Base-by-base conservation (phyloP, 495 filamentous ascomycete genomes). In the Trichoderma parareesei region DNA sequence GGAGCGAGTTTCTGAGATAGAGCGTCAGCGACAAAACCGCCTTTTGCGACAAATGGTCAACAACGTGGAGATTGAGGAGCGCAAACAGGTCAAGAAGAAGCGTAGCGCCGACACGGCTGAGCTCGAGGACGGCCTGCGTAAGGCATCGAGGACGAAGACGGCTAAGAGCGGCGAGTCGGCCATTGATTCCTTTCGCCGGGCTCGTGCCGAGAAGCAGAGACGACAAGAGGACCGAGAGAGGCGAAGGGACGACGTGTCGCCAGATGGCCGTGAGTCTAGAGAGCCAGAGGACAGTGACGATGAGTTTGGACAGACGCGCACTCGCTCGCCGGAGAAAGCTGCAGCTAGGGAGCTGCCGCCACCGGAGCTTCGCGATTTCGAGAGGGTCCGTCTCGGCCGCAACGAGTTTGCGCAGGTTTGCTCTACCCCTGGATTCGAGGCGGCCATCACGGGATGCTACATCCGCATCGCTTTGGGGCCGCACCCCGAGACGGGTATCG, bases 361-460 rank as follows among this genome's bases (percentile, higher is more conserved):
- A 13, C 86, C 89, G 13, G 85, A 87, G 11, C 79, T 96, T n/a
- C 77, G 81, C 3, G 92, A 98, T 70, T 82, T 95, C 67, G 88
- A 97, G 69, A 86, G 89, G 60, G 82, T 90, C 65, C 86, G 90
- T 65, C 81, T 98, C 65, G 90, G 93, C 27, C 84, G 95, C 42
- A 85, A 78, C 66, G 88, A 89, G 68, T 92, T 98, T 69, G 87
- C 87, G 5, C 84, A 90, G 70, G 87, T 96, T 49, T 95, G 90
- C 78, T 97, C 94, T 78, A 90, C 90, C 66, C 94, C 94, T 27
- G 88, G 87, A 11, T 96, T 99, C 64, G 88, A 92, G 18, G 82
- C 91, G 41, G 83, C 87, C 38, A 87, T 97, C 65, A 84, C 81
- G 44, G 84, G 83, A 60, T 94, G 91, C 75, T 97, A 88, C 73